Evolutionary conservation across 345 rosid species (phyloP).

Genomic region (Eucalyptus curtisii): DNA sequence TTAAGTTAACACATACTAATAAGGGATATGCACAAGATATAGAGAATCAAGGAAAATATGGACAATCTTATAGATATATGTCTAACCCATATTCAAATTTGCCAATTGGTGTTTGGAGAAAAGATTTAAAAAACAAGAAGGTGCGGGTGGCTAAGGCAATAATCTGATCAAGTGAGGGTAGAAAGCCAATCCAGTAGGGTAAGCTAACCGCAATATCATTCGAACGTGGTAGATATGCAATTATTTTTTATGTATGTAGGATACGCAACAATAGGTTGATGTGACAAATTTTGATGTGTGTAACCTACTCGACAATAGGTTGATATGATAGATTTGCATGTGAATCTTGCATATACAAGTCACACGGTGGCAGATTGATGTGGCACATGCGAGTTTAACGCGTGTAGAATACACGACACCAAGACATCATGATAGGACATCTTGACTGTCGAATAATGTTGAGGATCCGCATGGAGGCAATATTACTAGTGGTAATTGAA

Average conservation of each 20-base stretch:
- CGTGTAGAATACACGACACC: too few species aligned
- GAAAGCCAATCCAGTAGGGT: background rate
- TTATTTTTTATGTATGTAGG: background rate
- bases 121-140: background rate
- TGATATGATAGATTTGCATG: background rate
- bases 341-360: background rate
- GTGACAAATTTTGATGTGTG: background rate
- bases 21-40: background rate
- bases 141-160: too few species aligned
- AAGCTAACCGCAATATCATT: accelerated
- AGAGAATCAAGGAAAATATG: background rate
- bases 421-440: background rate
- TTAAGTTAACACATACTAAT: background rate
- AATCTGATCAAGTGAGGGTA: background rate
- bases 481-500: background rate
- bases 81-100: background rate
- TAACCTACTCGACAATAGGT: accelerated
- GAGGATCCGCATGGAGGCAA: background rate
- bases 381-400: background rate
- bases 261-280: background rate
- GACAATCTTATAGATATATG: background rate
- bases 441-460: background rate
- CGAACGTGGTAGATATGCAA: background rate
- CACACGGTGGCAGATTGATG: accelerated
- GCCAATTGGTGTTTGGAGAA: background rate